phyloP scores from a whole-genome alignment of 768 basidiomycete genomes.

The Fistulinella prunicolor region DNA sequence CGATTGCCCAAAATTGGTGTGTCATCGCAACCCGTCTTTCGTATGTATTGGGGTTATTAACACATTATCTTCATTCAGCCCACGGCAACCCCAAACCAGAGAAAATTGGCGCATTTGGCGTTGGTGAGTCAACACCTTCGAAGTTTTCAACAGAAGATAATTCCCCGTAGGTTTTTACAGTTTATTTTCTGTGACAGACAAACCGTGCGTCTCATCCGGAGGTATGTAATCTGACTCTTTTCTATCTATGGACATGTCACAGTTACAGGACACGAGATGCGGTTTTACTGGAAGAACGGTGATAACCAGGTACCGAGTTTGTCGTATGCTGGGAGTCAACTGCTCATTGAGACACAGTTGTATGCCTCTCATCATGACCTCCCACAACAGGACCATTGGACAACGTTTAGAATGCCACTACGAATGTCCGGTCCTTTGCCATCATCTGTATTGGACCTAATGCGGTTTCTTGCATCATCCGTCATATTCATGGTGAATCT shows the following conservation, averaged over 20 bases:
- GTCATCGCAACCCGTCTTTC: constrained; percentile 4
- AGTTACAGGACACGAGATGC: neutral
- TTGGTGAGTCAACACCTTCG: constrained; percentile 44
- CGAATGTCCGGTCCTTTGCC: constrained; percentile 71
- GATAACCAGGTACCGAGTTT: neutral
- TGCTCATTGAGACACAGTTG: neutral
- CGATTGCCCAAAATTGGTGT: constrained; percentile 85
- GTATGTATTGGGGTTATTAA: neutral
- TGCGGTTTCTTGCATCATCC: constrained; percentile 84
- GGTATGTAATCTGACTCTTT: constrained; percentile 34
- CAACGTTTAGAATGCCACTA: constrained; percentile 81
- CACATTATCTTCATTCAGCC: constrained; percentile 42
- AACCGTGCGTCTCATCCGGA: constrained; percentile 74
- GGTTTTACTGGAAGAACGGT: neutral
- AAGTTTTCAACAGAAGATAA: too few species aligned
- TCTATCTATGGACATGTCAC: neutral
- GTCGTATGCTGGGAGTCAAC: neutral
- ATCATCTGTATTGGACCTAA: constrained; percentile 79
- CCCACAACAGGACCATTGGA: constrained; percentile 51
- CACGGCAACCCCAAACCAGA: constrained; percentile 93
- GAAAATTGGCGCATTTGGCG: constrained; percentile 94
- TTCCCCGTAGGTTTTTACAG: constrained; percentile 58
- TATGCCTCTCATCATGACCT: neutral
- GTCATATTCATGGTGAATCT: constrained; percentile 89
- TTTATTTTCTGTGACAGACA: constrained; percentile 78